Evolutionary conservation across 805 yeast genomes (phyloP), one percentile per base, ranked within the genome.

Genomic region (Saturnispora quitensis): DNA sequence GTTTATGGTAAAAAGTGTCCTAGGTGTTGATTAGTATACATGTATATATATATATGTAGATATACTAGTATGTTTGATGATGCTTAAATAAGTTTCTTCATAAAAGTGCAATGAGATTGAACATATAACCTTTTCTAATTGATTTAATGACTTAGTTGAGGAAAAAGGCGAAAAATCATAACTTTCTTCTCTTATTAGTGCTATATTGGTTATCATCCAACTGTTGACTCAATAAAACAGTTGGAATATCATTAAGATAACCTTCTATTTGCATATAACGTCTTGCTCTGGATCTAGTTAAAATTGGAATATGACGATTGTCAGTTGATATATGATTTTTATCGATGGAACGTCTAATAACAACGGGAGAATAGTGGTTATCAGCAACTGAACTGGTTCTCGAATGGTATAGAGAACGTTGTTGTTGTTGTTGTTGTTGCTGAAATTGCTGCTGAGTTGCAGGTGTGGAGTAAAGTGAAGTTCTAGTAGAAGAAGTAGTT

Each of bases 221-320:
- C 20, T 50, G 46, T 34, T 50, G 50, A 34, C 46, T 40, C 31
- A 46, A 34, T 18, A 50, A 45, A 40, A 50, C 50, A 35, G 36
- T 45, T 35, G 43, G 48, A 22, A 44, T 46, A 15, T 53, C 50
- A 50, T 44, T 35, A 7, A 43, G 28, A 36, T 42, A 46, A 31
- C 50, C 49, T 34, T 50, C 46, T 15, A 17, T 27, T 34, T 50
- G 44, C 20, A 40, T 25, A 42, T 33, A 52, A 25, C 50, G 44
- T 28, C 50, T 55, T 7, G 58, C 54, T 33, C 45, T 56, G 15
- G 58, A 56, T 45, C 58, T 54, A 20, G 58, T 56, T 22, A 56
- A 34, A 10, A 54, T 56, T 4, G 56, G 56, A 5, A 51, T 31
- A 18, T 50, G 43, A 40, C 53, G 43, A 20, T 40, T 43, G 28